Evolutionary conservation across 2,329 filamentous ascomycete species (phyloP), one percentile per base, ranked within the genome.

Genomic region (Neofusicoccum parvum): DNA sequence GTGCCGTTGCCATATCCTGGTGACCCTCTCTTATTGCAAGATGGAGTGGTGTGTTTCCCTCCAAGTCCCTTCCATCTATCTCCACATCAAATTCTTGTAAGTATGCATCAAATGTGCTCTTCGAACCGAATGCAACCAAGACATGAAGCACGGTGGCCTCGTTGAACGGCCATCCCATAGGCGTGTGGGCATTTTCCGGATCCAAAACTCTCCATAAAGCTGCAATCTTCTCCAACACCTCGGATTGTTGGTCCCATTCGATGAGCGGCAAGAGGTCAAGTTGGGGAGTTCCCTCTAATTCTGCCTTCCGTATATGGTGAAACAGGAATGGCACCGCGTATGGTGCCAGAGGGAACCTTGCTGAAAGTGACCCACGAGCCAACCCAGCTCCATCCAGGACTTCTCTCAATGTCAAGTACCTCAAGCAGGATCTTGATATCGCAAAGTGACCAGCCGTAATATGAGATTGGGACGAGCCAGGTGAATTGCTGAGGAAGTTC

Each of bases 401-500:
- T 15, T 49, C 46, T 2, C 5, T 49, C 20, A 49, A 9, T 23
- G 15, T 49, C 46, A 49, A 7, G 20, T 49, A 49, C 11, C 27
- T 23, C 11, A 49, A 15, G 46, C 46, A 49, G 11, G 46, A 49
- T 15, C 11, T 49, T 3, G 4, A 12, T 3, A 49, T 11, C 46
- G 23, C 20, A 14, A 23, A 32, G 23, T 49, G 46, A 15, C 46
- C 46, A 49, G 46, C 12, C 3, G 46, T 3, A 32, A 49, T 14
- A 11, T 20, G 23, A 32, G 10, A 5, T 10, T 14, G 46, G 15
- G 15, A 5, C 0, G 5, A 5, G 1, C 2, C 10, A 17, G 1
- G 14, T 23, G 1, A 10, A 1, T 23, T 23, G 17, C 46, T 67
- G 39, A 69, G n/a, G 65, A 65, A 67, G 3, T 27, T 62, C 5